Evolutionary conservation across 2,329 filamentous ascomycete species (phyloP), one percentile per base, ranked within the genome.

Genomic region (Pseudocercospora musae): DNA sequence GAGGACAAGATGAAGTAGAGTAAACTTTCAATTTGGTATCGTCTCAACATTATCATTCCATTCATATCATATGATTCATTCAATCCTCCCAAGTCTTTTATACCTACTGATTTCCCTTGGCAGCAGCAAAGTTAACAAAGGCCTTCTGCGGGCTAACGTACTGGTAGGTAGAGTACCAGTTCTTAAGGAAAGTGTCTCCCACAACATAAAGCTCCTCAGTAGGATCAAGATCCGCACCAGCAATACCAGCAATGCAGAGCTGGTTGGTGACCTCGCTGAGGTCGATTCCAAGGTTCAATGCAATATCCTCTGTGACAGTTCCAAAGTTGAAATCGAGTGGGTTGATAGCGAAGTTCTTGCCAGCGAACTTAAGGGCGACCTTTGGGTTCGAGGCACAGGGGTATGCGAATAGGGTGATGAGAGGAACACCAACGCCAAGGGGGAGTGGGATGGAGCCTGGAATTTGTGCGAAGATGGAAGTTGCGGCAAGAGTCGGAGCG

Each of bases 401-500:
- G 61, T 73, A 75, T 5, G 68, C 69, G 66, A 71, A 72, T 59
- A 74, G 69, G 13, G 67, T 70, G n/a, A 66, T 67, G 58, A 67
- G 57, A 3, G 70, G 68, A 3, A 66, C 54, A 15, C 58, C 62
- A 15, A 50, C 60, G 27, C 57, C 60, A 18, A 70, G 61, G 3
- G 71, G 69, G n/a, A 75, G 59, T 3, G 68, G 71, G 21, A 70
- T 59, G 20, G 72, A 69, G 52, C 73, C 74, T 8, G 73, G 72
- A n/a, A 75, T 71, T 46, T 73, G 69, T 1, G 72, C 66, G 64
- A 73, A 74, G 66, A 76, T 72, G 7, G 67, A 64, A 21, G 69
- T 56, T 21, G 70, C 69, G 15, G 73, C 73, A 31, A 65, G 55
- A 42, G 70, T 71, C 48, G 74, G 73, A 18, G 73, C 72, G 42